A percentile compares a stretch with the other conserved stretches of the same genome.
phyloP scores from a whole-genome alignment of 1,284 basidiomycete species.

The Trametes polyzona region DNA sequence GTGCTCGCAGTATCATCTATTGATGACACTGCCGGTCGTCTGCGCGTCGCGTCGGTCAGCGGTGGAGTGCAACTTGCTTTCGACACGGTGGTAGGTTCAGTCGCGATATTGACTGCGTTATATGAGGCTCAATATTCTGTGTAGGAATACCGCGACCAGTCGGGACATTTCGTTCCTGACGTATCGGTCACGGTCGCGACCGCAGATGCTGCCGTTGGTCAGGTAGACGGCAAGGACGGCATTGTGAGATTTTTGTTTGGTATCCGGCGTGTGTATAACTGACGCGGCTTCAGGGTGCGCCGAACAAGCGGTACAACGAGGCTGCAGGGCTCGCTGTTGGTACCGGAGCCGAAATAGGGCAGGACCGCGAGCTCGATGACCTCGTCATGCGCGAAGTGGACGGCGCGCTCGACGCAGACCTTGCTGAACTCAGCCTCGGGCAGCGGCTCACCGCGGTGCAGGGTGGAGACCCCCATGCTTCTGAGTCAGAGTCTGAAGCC shows the following conservation, averaged over 20 bases:
- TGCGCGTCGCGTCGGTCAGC: slow-evolving; percentile 64
- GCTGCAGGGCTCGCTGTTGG: slow-evolving; percentile 59
- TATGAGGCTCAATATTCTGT: slow-evolving; percentile 35
- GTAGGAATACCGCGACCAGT: slow-evolving; percentile 53
- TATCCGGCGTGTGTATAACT: background rate
- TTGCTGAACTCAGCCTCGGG: slow-evolving; percentile 89
- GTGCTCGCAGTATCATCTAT: slow-evolving; percentile 55
- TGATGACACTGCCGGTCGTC: slow-evolving; percentile 44
- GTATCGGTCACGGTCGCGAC: slow-evolving; percentile 52
- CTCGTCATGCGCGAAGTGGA: slow-evolving; percentile 54
- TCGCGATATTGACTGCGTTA: background rate
- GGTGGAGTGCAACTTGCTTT: slow-evolving; percentile 74
- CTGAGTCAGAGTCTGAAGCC: slow-evolving; percentile 52
- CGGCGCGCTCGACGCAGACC: slow-evolving; percentile 78
- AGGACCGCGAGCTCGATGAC: slow-evolving; percentile 62
- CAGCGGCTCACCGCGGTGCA: slow-evolving; percentile 81
- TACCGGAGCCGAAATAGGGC: slow-evolving; percentile 65
- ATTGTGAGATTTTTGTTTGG: background rate
- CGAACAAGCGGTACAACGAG: slow-evolving; percentile 70
- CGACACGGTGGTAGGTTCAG: slow-evolving; percentile 59
- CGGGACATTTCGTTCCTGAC: slow-evolving; percentile 61
- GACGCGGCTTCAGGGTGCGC: slow-evolving; percentile 37
- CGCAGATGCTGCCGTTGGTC: slow-evolving; percentile 33
- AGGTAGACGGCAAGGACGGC: slow-evolving; percentile 7
- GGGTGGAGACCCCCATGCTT: slow-evolving; percentile 45